phyloP scores from a whole-genome alignment of 2,329 filamentous ascomycete genomes.

The Fusarium goolgardi region DNA sequence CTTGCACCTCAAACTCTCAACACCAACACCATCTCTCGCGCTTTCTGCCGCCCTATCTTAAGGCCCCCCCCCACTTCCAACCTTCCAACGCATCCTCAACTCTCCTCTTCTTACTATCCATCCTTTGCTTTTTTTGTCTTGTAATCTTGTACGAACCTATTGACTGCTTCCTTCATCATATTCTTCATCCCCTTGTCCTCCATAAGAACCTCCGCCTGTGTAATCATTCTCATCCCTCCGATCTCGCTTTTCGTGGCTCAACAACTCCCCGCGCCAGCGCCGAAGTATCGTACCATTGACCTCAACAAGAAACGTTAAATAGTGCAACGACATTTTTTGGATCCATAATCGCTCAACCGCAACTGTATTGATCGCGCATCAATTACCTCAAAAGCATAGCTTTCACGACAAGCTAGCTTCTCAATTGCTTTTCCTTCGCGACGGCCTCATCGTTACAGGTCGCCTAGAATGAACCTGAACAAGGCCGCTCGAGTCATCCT shows the following conservation, averaged over 20 bases:
- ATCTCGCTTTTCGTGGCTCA: constrained; percentile 19
- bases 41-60: constrained; percentile 26
- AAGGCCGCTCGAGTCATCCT: constrained; percentile 93
- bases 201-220: not conserved
- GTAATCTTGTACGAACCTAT: constrained; percentile 15
- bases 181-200: not conserved
- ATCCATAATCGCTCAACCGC: not conserved
- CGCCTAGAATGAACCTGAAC: constrained; percentile 70
- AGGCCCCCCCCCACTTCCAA: constrained; percentile 33
- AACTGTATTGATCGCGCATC: not conserved
- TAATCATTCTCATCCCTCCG: not conserved
- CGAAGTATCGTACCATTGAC: constrained; percentile 26
- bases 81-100: constrained; percentile 23
- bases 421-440: constrained; percentile 13
- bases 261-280: constrained; percentile 36
- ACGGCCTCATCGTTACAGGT: constrained; percentile 39
- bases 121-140: constrained; percentile 19
- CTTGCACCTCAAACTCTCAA: constrained; percentile 33
- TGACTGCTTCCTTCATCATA: constrained; percentile 1
- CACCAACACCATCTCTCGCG: constrained; percentile 32
- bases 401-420: not conserved
- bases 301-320: constrained; percentile 35
- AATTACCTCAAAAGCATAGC: not conserved
- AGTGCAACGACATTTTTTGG: constrained; percentile 19
- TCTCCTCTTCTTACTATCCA: constrained; percentile 10